Percentiles rank a stretch among this genome's conserved stretches.
phyloP scores from a whole-genome alignment of 2,329 filamentous ascomycete species.

The Trichoderma aggressivum region DNA sequence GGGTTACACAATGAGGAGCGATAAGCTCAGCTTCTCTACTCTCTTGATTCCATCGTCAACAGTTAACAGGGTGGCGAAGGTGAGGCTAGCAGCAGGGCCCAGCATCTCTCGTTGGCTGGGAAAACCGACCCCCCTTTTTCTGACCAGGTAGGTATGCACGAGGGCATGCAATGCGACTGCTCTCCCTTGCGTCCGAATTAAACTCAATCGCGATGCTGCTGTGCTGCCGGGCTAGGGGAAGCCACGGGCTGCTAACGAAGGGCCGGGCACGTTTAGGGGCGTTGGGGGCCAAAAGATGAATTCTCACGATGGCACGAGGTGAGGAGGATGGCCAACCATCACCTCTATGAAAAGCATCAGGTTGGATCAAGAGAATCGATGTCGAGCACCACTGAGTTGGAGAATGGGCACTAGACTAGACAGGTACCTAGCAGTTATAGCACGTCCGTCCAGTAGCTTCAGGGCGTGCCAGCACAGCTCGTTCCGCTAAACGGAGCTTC shows the following conservation, averaged over 20 bases:
- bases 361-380: background rate
- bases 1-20: background rate
- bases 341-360: background rate
- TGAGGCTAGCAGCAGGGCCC: background rate
- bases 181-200: slow-evolving; percentile 7
- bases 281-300: background rate
- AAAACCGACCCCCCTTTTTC: background rate
- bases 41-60: too few species aligned
- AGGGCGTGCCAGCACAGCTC: background rate
- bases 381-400: background rate
- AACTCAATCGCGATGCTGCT: slow-evolving; percentile 15
- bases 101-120: background rate
- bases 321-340: background rate
- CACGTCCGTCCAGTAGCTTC: background rate
- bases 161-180: background rate
- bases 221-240: slow-evolving; percentile 1
- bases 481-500: background rate
- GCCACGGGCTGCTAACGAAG: background rate
- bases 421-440: background rate
- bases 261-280: background rate
- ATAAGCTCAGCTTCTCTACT: too few species aligned
- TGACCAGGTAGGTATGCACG: background rate
- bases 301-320: background rate
- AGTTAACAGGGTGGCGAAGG: background rate
- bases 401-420: background rate